Evolutionary conservation across 1,284 basidiomycete genomes (phyloP), one percentile per base, ranked within the genome.

Genomic region (Ustilago xerochloae): DNA sequence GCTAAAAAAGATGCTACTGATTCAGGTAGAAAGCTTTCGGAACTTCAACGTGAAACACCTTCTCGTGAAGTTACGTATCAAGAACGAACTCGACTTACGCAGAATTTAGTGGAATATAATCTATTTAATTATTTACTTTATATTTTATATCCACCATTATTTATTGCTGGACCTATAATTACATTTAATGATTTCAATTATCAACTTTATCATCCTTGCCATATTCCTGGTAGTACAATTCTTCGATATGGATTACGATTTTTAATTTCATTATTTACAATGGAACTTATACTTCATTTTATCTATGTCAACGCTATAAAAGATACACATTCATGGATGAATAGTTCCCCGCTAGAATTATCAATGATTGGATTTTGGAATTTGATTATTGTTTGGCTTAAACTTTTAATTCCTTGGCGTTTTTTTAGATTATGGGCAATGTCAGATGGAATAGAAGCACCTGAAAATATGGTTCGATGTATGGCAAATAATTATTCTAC

Each of bases 271-370:
- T 84, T 93, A 32, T 82, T 97, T 46, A 92, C 91, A 2, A 95
- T 98, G 91, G 97, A 99, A 85, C 86, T 91, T 50, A 89, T 97
- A 54, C 87, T 97, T 38, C 96, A 99, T 84, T 94, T 89, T 82
- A 96, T 98, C 90, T 96, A 97, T 80, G 92, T 98, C 29, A 93
- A 97, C 18, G 96, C 94, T 6, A 97, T 98, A 87, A 98, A 98
- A 85, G 93, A 97, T 78, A 87, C 89, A 0, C 89, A 89, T 43
- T 91, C 92, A 1, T 88, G 88, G 87, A 77, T 84, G 0, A 92
- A 91, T 1, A 88, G 91, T 77, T 89, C 90, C 0, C 91, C 94
- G 0, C 89, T 91, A 12, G 89, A 98, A 82, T 88, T 99, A 22
- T 90, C 90, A 77, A 92, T 98, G 91, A 90, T 98, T 45, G 94